These are phyloP conservation scores for Ascosphaera aggregata DNA, from an alignment of 2,329 filamentous ascomycete species.

Conservation along the genomic window DNA sequence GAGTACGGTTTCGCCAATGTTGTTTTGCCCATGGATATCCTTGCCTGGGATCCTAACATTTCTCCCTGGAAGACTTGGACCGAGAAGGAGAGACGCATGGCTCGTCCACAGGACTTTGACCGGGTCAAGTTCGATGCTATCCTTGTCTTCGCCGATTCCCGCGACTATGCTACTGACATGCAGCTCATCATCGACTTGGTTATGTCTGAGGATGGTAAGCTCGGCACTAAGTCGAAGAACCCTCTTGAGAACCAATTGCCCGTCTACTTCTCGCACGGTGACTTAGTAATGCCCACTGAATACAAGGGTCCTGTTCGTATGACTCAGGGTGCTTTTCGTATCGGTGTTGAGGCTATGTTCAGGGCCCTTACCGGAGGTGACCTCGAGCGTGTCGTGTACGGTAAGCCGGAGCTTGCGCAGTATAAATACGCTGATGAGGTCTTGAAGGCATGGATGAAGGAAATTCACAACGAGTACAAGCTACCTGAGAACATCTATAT, in stretches of 20 bases:
- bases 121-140: conserved; percentile 51
- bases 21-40: conserved; percentile 49
- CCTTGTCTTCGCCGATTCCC: conserved; percentile 50
- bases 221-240: conserved; percentile 42
- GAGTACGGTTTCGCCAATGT: conserved; percentile 53
- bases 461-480: conserved; percentile 47
- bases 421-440: conserved; percentile 61
- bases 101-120: conserved; percentile 46
- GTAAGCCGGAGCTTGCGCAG: conserved; percentile 51
- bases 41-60: conserved; percentile 44
- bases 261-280: conserved; percentile 49
- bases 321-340: conserved; percentile 54
- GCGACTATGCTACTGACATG: conserved; percentile 52
- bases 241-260: conserved; percentile 43
- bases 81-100: conserved; percentile 40
- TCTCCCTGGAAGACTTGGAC: conserved; percentile 47
- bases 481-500: conserved; percentile 51
- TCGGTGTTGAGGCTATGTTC: conserved; percentile 44
- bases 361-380: conserved; percentile 41
- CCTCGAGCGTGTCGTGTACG: conserved; percentile 53
- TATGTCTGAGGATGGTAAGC: conserved; percentile 40
- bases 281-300: conserved; percentile 40
- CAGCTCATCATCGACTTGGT: conserved; percentile 56
- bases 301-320: conserved; percentile 36
- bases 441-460: conserved; percentile 49